phyloP scores from a whole-genome alignment of 306 rosid genomes.

The Quercus agrifolia region DNA sequence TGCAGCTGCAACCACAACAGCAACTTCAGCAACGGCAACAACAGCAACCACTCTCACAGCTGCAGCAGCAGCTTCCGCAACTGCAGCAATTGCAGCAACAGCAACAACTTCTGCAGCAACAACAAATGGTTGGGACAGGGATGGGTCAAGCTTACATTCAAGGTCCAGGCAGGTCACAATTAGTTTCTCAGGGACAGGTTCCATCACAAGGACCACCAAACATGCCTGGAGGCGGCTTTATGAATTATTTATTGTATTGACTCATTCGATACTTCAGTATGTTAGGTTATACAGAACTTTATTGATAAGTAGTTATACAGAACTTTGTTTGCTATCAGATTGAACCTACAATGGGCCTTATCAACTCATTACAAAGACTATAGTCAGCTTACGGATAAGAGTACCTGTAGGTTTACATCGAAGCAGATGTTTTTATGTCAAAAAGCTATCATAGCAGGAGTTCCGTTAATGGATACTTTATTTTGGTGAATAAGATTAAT shows the following conservation, averaged over 20 bases:
- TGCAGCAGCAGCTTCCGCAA: slow-evolving; percentile 44
- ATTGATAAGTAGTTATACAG: background rate
- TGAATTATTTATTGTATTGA: slow-evolving; percentile 37
- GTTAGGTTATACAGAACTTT: background rate
- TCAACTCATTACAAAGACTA: background rate
- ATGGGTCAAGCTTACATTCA: slow-evolving; percentile 77
- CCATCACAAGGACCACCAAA: slow-evolving; percentile 66
- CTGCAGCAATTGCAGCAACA: slow-evolving; percentile 37
- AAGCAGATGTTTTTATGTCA: background rate
- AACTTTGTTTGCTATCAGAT: background rate
- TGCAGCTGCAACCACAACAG: no score
- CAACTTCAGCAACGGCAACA: slow-evolving; percentile 40
- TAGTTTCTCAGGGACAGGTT: slow-evolving; percentile 81
- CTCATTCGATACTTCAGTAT: background rate
- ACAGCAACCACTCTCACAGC: slow-evolving; percentile 38
- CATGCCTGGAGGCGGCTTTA: slow-evolving; percentile 81
- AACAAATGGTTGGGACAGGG: slow-evolving; percentile 78
- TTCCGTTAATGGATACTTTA: background rate
- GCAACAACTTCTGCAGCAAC: slow-evolving; percentile 44
- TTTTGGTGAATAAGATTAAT: background rate
- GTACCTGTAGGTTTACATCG: background rate
- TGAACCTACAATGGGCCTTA: background rate
- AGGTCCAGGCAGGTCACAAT: slow-evolving; percentile 75
- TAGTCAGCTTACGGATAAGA: background rate
- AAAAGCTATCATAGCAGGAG: background rate